phyloP scores from a whole-genome alignment of 2,329 filamentous ascomycete species.

The Fusarium penzigii region DNA sequence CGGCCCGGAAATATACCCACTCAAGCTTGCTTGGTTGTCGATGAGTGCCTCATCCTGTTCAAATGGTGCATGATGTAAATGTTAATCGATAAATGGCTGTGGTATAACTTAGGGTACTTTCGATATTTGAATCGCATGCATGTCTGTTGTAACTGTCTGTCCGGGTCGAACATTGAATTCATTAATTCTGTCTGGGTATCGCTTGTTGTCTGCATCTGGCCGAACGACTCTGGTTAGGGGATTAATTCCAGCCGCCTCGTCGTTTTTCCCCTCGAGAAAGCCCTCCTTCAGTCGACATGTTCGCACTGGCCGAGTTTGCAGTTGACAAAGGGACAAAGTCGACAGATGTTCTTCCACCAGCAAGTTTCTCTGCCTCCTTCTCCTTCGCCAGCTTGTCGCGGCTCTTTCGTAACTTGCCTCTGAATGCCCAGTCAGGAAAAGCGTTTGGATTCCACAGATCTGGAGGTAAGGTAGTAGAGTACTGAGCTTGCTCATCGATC shows the following conservation, averaged over 20 bases:
- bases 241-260: constrained; percentile 37
- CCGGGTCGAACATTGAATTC: constrained; percentile 13
- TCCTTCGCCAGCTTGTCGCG: constrained; percentile 49
- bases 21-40: no score
- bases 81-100: no score
- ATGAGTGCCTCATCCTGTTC: no score
- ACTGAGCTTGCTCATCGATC: constrained; percentile 55
- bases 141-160: constrained; percentile 13
- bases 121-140: constrained; percentile 21
- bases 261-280: constrained; percentile 34
- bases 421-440: constrained; percentile 58
- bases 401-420: constrained; percentile 49
- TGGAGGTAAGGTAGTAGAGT: constrained; percentile 60
- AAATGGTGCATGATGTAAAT: no score
- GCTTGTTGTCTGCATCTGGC: not conserved
- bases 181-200: constrained; percentile 5
- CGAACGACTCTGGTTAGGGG: not conserved
- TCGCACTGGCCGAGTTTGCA: constrained; percentile 19
- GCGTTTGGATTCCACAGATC: constrained; percentile 59
- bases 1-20: no score
- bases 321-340: constrained; percentile 49
- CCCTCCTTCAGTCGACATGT: constrained; percentile 20
- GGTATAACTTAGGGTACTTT: constrained; percentile 32
- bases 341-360: constrained; percentile 43
- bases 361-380: constrained; percentile 44